Base-by-base conservation (phyloP, 768 basidiomycete species). In the Tephrocybe sp. region DNA sequence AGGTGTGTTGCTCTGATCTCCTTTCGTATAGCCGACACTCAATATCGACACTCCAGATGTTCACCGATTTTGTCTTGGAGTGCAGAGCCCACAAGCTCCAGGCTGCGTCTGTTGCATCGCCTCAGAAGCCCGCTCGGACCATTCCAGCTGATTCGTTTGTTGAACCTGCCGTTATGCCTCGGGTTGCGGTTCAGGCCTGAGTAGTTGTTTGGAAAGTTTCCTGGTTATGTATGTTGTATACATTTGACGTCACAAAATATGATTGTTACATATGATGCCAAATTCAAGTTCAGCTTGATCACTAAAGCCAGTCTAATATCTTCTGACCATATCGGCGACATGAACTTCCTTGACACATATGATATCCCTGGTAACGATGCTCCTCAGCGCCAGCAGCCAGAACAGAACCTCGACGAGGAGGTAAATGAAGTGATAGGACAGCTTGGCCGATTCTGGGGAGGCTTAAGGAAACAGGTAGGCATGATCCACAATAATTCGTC, bases 351-450 rank as follows among this genome's bases (percentile, higher is more conserved):
- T 30, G 87, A 90, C 63, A 72, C 83, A 15, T 84, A 81, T 55
- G 86, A 87, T 42, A 64, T 87, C 36, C 59, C 73, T 1, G 74
- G 75, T 8, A 60, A 77, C 13, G 68, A 70, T 6, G 76, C 82
- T 4, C 76, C 80, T 15, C n/a, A n/a, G n/a, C 71, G 78, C 10
- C 53, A 73, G n/a, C 69, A 64, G 30, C 66, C 72, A 27, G 70
- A 80, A 24, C 79, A 80, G 34, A 80, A 75, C 48, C 69, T 97
- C 37, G 86, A 94, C 60, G 87, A 94, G 60, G 93, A 97, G 65
- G 90, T 97, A 12, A 78, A 78, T 1, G 86, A 95, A 60, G 93
- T 93, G 19, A 82, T 94, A 34, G 89, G 89, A n/a, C 86, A 91
- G 60, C 72, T 95, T 11, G 83, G 85, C 23, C 76, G 86, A 44